These are phyloP conservation scores for Brettanomyces custersianus DNA, from an alignment of 805 yeast species.

Conservation along the genomic window DNA sequence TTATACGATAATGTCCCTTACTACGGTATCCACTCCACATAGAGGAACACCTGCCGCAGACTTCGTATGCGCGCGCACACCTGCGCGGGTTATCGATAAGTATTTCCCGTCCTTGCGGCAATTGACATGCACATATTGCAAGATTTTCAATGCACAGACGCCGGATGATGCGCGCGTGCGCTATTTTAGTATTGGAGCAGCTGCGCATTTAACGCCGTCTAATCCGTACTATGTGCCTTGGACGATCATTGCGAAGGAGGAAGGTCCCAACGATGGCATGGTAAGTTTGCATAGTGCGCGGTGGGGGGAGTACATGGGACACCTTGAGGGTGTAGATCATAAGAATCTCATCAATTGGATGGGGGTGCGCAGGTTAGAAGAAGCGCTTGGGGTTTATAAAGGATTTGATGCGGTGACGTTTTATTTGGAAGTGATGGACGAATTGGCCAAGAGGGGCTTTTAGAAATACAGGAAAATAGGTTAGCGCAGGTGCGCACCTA, in stretches of 20 bases:
- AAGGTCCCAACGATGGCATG: constrained; percentile 75
- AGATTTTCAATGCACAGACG: constrained; percentile 43
- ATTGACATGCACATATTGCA: constrained; percentile 48
- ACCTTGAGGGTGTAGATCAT: constrained; percentile 73
- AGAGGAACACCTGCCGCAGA: constrained; percentile 81
- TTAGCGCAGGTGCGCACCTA: not conserved
- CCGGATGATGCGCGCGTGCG: constrained; percentile 50
- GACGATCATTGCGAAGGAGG: constrained; percentile 41
- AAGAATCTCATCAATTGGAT: constrained; percentile 82
- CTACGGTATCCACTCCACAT: constrained; percentile 87
- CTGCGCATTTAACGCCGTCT: constrained; percentile 51
- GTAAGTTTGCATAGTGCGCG: constrained; percentile 68
- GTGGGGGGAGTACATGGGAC: constrained; percentile 83
- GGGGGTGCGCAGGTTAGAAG: constrained; percentile 29
- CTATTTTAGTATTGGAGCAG: constrained; percentile 81
- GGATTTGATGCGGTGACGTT: constrained; percentile 57
- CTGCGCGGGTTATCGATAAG: constrained; percentile 9
- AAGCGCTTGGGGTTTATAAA: constrained; percentile 21
- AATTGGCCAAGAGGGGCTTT: constrained; percentile 49
- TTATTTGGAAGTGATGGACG: constrained; percentile 60
- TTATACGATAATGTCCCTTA: constrained; percentile 60
- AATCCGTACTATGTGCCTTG: constrained; percentile 58
- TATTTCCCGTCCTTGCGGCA: constrained; percentile 44
- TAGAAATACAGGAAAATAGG: constrained; percentile 17
- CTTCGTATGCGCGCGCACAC: constrained; percentile 32